phyloP scores from a whole-genome alignment of 352 stramenopile species.

The Lagenidium giganteum region DNA sequence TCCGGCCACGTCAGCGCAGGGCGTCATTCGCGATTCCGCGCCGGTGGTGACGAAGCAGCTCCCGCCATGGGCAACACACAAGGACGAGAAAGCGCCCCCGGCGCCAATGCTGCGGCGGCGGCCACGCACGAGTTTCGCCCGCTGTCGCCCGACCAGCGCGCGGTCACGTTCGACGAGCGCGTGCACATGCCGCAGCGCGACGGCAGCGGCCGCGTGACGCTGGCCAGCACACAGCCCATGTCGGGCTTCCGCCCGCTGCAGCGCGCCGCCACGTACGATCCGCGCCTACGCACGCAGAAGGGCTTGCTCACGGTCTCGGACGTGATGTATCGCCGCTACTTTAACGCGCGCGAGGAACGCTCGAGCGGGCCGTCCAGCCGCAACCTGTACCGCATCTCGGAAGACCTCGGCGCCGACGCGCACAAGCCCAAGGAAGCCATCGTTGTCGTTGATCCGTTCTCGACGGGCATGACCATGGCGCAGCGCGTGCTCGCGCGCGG shows the following conservation, averaged over 20 bases:
- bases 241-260: slow-evolving; percentile 71
- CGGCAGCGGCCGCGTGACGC: slow-evolving; percentile 30
- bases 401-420: slow-evolving; percentile 15
- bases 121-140: slow-evolving; percentile 35
- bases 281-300: slow-evolving; percentile 53
- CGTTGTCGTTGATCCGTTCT: slow-evolving; percentile 95
- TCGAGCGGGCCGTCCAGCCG: slow-evolving; percentile 24
- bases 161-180: slow-evolving; percentile 80
- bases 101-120: background rate
- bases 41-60: no score
- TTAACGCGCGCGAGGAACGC: slow-evolving; percentile 73
- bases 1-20: no score
- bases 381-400: slow-evolving; percentile 57
- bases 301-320: slow-evolving; percentile 66
- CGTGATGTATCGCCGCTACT: slow-evolving; percentile 76
- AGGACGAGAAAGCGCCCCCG: no score
- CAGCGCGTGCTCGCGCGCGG: slow-evolving; percentile 83
- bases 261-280: slow-evolving; percentile 75
- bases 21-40: no score
- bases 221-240: slow-evolving; percentile 37
- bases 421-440: slow-evolving; percentile 55
- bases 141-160: slow-evolving; percentile 66
- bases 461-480: slow-evolving; percentile 90
- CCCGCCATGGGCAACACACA: no score
- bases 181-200: slow-evolving; percentile 38